Evolutionary conservation across 345 rosid species (phyloP), one percentile per base, ranked within the genome.

Genomic region (Dipteronia dyeriana): DNA sequence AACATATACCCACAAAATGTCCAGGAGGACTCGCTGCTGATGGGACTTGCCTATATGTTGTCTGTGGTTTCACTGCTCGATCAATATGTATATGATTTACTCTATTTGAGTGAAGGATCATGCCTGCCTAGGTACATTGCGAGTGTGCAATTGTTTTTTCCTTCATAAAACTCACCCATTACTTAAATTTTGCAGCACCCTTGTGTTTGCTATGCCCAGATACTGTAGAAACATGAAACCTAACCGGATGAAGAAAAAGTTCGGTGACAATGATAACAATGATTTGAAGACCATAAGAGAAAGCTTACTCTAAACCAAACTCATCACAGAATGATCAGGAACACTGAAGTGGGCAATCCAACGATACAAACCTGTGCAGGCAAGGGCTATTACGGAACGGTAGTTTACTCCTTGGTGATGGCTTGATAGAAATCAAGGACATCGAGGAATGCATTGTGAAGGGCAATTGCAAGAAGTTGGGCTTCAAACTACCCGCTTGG

Each of bases 1-100:
- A 85, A 72, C 75, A 53, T 72, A 62, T 34, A 49, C 22, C 66
- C 29, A 64, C 16, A 63, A 66, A 66, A 73, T 84, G 80, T 77
- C 9, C 88, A 94, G 97, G 98, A 94, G 82, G 91, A 87, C 80
- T 94, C 97, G 9, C 76, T 90, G 34, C 53, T 4, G 31, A 83
- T 91, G 89, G 97, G 98, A 38, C 79, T 88, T 80, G 87, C 90
- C 66, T 95, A 89, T 64, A 71, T 88, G 19, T 67, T 95, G 11
- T 87, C 97, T 10, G 88, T 81, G 54, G 91, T 89, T 68, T 92
- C 97, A 10, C 76, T 90, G 71, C 92, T 86, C 25, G 95, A 91
- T 70, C 97, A 95, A 78, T 92, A 91, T 49, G 97, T 89, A 23
- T 92, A 95, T 66, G 97, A 92, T 81, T 71, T 90, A 79, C 94